These are phyloP conservation scores for Tetracladium maxilliforme DNA, from an alignment of 2,329 filamentous ascomycete genomes.

Conservation along the genomic window DNA sequence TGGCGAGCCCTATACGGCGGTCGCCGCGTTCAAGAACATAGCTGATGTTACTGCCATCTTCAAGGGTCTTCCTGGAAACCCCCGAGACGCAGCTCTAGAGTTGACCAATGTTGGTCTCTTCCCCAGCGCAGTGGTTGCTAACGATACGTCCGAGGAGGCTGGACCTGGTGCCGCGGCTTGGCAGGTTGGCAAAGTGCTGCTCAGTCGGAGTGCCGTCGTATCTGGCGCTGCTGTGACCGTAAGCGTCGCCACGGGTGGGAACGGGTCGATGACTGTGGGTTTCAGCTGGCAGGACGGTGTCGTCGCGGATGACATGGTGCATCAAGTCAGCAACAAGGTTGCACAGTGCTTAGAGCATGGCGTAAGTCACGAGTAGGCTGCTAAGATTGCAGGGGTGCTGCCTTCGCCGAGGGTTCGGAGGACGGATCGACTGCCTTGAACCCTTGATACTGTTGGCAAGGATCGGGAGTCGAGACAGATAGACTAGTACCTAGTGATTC, in stretches of 20 bases:
- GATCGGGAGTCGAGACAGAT: too few relatives aligned
- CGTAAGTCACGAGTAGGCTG: too few relatives aligned
- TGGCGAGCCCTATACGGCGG: slow-evolving; percentile 14
- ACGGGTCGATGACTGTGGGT: slow-evolving; percentile 22
- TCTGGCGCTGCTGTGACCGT: slow-evolving; percentile 20
- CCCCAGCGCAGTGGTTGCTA: slow-evolving; percentile 3
- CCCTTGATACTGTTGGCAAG: too few relatives aligned
- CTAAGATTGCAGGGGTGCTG: too few relatives aligned
- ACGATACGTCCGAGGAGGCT: slow-evolving; percentile 6
- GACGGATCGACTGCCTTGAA: too few relatives aligned
- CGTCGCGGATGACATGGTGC: too few relatives aligned
- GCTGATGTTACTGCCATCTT: slow-evolving; percentile 21
- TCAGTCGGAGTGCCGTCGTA: slow-evolving; percentile 25
- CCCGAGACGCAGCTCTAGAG: slow-evolving; percentile 21
- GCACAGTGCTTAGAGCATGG: too few relatives aligned
- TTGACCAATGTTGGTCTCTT: slow-evolving; percentile 28
- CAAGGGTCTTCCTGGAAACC: slow-evolving; percentile 18
- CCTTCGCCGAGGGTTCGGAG: too few relatives aligned
- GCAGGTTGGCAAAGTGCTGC: slow-evolving; percentile 22
- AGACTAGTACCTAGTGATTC: too few relatives aligned
- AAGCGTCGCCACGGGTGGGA: slow-evolving; percentile 24
- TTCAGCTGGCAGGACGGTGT: slow-evolving; percentile 24
- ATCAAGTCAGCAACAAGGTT: too few relatives aligned
- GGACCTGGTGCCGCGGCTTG: slow-evolving; percentile 2
- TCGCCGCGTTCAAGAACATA: slow-evolving; percentile 23